A percentile compares a stretch with the other conserved stretches of the same genome.
phyloP scores from a whole-genome alignment of 139 green algal genomes.

The Astrephomene gubernaculifera region DNA sequence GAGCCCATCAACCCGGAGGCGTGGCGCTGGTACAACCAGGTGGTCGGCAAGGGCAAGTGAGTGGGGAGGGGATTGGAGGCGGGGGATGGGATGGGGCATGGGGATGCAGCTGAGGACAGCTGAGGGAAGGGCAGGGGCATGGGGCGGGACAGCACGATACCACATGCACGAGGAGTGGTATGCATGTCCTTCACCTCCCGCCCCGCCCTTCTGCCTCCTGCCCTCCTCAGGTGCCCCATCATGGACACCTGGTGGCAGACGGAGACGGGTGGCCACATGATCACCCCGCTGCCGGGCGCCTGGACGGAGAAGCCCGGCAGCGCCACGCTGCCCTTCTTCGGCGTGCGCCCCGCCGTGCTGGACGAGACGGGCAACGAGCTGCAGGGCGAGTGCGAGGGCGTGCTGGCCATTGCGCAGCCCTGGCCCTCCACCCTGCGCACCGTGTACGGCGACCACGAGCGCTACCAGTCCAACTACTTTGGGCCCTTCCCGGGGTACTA shows the following conservation, averaged over 20 bases:
- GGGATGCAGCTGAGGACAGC: not conserved
- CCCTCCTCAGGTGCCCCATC: conserved; percentile 80
- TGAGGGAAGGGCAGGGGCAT: not conserved
- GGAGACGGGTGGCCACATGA: conserved; percentile 94
- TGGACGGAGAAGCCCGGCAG: conserved; percentile 89
- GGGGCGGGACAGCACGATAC: not conserved
- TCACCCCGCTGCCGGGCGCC: conserved; percentile 89
- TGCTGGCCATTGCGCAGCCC: conserved; percentile 74
- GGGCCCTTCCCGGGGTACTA: conserved; percentile 77
- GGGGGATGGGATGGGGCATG: not conserved
- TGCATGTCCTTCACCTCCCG: not conserved
- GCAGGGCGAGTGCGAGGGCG: conserved; percentile 69
- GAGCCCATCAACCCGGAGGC: conserved; percentile 99
- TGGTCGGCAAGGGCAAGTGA: conserved; percentile 67
- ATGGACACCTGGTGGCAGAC: conserved; percentile 99
- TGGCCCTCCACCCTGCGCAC: conserved; percentile 92
- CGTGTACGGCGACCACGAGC: conserved; percentile 87
- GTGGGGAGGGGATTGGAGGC: not conserved
- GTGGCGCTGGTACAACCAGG: conserved; percentile 95
- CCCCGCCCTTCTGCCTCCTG: not conserved
- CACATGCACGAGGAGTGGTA: not conserved
- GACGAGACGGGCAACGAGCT: conserved; percentile 77
- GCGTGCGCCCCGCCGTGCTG: conserved; percentile 92
- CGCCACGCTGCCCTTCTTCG: conserved; percentile 96
- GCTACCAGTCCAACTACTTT: conserved; percentile 83